A percentile compares a stretch with the other conserved stretches of the same genome.
Evolutionary conservation across 208 protist genomes (phyloP).

Genomic region (Spongospora subterranea): DNA sequence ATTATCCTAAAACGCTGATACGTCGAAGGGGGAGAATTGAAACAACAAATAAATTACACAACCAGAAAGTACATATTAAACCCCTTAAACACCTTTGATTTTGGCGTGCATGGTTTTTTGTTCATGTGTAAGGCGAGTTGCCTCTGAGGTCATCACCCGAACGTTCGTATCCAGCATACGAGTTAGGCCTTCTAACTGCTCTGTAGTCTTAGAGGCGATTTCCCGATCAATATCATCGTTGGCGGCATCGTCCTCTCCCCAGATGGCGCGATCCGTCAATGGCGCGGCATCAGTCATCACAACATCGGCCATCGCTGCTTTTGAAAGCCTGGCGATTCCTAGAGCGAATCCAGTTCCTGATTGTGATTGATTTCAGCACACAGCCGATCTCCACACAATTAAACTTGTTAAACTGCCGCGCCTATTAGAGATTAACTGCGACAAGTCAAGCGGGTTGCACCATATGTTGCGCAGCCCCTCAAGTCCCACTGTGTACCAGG

Average conservation of each 20-base stretch:
- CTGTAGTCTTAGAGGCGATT: constrained; percentile 70
- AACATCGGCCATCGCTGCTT: not conserved
- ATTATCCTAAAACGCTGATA: too few relatives aligned
- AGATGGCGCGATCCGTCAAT: constrained; percentile 58
- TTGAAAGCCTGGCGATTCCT: too few relatives aligned
- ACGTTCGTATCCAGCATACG: constrained; percentile 83
- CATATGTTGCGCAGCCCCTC: too few relatives aligned
- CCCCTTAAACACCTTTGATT: constrained; percentile 73
- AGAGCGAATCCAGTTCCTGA: too few relatives aligned
- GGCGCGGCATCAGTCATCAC: not conserved
- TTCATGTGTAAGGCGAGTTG: constrained; percentile 78
- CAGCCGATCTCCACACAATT: too few relatives aligned
- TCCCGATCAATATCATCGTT: constrained; percentile 67
- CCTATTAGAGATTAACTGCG: too few relatives aligned
- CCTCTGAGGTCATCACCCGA: constrained; percentile 78
- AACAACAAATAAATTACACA: not conserved
- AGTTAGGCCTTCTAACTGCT: constrained; percentile 77
- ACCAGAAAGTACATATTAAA: not conserved
- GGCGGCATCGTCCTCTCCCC: constrained; percentile 26
- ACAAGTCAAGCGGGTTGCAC: too few relatives aligned
- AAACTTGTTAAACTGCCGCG: too few relatives aligned
- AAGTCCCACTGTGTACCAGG: too few relatives aligned
- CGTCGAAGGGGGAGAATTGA: too few relatives aligned
- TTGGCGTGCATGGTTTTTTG: constrained; percentile 65
- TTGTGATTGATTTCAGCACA: too few relatives aligned